A percentile compares a stretch with the other conserved stretches of the same genome.
These are phyloP conservation scores for Talaromyces sp. DNA, from an alignment of 2,329 filamentous ascomycete species.

Conservation along the genomic window DNA sequence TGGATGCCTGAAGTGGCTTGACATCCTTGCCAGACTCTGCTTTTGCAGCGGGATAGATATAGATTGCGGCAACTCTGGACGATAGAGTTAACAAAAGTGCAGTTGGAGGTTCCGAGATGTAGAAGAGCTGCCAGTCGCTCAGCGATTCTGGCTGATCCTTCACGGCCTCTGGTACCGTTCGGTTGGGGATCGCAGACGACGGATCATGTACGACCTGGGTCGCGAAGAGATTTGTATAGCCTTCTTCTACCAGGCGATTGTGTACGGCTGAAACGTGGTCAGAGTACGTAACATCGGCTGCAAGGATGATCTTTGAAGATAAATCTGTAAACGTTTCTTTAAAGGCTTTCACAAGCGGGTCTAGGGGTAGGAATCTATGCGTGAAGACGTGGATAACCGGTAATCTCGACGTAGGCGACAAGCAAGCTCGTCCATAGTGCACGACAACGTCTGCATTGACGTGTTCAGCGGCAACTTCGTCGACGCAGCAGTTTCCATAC, in stretches of 20 bases:
- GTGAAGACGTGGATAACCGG: constrained; percentile 93
- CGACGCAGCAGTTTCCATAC: constrained; percentile 94
- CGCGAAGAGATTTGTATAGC: constrained; percentile 65
- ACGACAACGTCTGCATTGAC: constrained; percentile 85
- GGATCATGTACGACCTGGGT: constrained; percentile 75
- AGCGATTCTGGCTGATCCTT: constrained; percentile 46
- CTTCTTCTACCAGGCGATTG: constrained; percentile 49
- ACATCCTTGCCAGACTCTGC: constrained; percentile 18
- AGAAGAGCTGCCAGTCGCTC: constrained; percentile 69
- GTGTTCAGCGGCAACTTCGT: constrained; percentile 94
- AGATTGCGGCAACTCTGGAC: constrained; percentile 70
- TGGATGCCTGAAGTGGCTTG: constrained; percentile 45
- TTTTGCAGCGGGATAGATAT: constrained; percentile 65
- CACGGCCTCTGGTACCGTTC: constrained; percentile 56
- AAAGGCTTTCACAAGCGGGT: constrained; percentile 57
- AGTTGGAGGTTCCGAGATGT: constrained; percentile 74
- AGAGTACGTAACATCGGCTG: constrained; percentile 85
- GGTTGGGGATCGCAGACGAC: constrained; percentile 75
- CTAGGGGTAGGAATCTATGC: constrained; percentile 60
- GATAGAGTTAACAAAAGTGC: constrained; percentile 82
- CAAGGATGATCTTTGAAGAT: constrained; percentile 63
- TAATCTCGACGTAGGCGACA: constrained; percentile 81
- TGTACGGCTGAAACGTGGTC: constrained; percentile 63
- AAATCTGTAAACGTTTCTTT: constrained; percentile 61
- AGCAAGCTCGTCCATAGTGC: constrained; percentile 87